These are phyloP conservation scores for Roridomyces roridus DNA, from an alignment of 768 basidiomycete genomes.

Conservation along the genomic window DNA sequence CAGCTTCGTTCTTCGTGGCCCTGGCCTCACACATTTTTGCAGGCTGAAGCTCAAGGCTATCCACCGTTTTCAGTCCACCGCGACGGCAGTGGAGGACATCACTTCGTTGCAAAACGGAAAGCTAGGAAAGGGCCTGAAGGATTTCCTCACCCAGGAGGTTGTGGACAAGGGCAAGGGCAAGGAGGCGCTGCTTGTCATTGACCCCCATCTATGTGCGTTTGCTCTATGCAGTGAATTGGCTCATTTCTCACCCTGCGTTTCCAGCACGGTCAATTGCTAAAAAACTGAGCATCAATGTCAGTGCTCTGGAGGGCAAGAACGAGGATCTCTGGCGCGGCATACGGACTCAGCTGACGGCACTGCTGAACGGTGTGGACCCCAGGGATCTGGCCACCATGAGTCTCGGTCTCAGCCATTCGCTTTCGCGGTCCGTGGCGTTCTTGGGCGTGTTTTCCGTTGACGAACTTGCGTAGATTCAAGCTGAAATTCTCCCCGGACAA, in stretches of 20 bases:
- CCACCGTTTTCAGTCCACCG: constrained; percentile 96
- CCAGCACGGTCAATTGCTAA: constrained; percentile 88
- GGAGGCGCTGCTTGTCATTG: constrained; percentile 84
- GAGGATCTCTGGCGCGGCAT: constrained; percentile 96
- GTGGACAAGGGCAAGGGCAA: constrained; percentile 91
- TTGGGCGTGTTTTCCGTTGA: neutral
- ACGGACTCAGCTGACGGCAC: constrained; percentile 81
- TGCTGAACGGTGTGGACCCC: constrained; percentile 91
- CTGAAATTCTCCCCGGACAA: constrained; percentile 99
- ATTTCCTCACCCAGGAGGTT: constrained; percentile 88
- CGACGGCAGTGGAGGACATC: constrained; percentile 95
- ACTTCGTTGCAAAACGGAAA: constrained; percentile 93
- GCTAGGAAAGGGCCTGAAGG: constrained; percentile 89
- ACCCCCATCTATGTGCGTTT: constrained; percentile 84
- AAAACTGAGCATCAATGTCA: constrained; percentile 92
- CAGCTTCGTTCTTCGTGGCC: neutral
- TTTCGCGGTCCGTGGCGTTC: constrained; percentile 70
- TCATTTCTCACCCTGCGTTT: constrained; percentile 7
- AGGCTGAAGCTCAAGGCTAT: constrained; percentile 95
- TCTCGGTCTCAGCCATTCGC: constrained; percentile 94
- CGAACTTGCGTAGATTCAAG: constrained; percentile 78
- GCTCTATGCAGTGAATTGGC: neutral
- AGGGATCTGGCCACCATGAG: constrained; percentile 98
- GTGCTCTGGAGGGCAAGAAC: constrained; percentile 57
- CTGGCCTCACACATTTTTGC: constrained; percentile 13